Percentiles rank a stretch among this genome's conserved stretches.
Evolutionary conservation across 805 yeast genomes (phyloP).

Genomic region (Wickerhamiella alocasiicola): DNA sequence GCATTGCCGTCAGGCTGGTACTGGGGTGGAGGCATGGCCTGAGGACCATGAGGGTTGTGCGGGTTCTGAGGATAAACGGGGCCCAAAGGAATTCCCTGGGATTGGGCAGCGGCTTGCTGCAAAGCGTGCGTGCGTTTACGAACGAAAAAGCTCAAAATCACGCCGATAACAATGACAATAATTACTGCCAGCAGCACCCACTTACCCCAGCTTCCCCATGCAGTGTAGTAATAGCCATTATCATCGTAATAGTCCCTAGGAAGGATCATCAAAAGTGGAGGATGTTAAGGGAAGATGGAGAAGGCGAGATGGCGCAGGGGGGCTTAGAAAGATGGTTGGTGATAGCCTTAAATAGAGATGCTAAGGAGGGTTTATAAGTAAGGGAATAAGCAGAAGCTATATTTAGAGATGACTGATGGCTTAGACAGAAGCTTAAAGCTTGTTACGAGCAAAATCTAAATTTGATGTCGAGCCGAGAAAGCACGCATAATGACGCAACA

Average conservation of each 20-base stretch:
- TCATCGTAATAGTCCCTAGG: neutral
- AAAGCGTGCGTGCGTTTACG: neutral
- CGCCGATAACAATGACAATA: conserved; percentile 2
- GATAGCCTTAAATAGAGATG: too few species aligned
- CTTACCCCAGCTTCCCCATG: conserved; percentile 10
- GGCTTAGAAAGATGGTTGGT: too few species aligned
- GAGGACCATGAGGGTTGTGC: neutral
- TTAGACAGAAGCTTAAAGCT: too few species aligned
- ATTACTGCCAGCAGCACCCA: conserved; percentile 8
- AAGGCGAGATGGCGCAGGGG: too few species aligned
- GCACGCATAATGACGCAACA: too few species aligned
- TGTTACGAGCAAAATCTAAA: too few species aligned
- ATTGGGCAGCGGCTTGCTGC: neutral
- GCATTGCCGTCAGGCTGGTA: conserved; percentile 7
- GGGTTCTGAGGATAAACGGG: conserved; percentile 8
- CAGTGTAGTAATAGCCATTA: conserved; percentile 1
- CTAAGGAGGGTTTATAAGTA: too few species aligned
- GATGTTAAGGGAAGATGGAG: too few species aligned
- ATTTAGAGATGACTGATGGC: too few species aligned
- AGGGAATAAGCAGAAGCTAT: too few species aligned
- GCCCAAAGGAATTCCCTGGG: conserved; percentile 4
- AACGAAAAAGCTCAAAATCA: conserved; percentile 1
- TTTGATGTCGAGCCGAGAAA: too few species aligned
- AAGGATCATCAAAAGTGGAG: neutral
- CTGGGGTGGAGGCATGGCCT: conserved; percentile 3